Evolutionary conservation across 495 filamentous ascomycete genomes (phyloP), one percentile per base, ranked within the genome.

Genomic region (Geoglossum glabrum): DNA sequence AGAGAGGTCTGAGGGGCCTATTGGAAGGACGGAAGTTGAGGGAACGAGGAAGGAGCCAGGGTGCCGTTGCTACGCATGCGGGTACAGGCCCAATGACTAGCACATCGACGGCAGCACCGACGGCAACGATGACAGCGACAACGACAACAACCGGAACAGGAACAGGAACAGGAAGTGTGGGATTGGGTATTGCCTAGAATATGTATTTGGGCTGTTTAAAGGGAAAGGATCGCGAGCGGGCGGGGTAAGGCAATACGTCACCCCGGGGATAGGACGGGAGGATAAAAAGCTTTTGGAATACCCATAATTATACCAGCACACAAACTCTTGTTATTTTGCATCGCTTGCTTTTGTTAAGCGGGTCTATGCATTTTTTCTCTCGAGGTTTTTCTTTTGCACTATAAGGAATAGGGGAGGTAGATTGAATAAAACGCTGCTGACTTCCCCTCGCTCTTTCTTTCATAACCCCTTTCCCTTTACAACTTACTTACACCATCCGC

Each of bases 21-120:
- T 95, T 97, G 92, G 92, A 98, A 69, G 92, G 92, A 15, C 73
- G 92, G 36, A 76, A 90, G 56, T 80, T 95, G 73, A 73, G 92
- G 54, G 90, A 92, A 63, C 68, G 84, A 28, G 80, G 75, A 9
- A 66, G 66, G 51, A 68, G 54, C 28, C 23, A 31, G 33, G 54
- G 33, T 28, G 51, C 33, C 33, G 15, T 28, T 3, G 51, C 23
- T 40, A 43, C 33, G 21, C 30, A 43, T 40, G 17, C 33, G 23
- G 10, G 49, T 52, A 19, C 11, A 0, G n/a, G 15, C 17, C 17
- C 54, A 7, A 17, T 38, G 3, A n/a, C 54, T 8, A 33, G 30
- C 1, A 21, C 54, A 5, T 17, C 54, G 40, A 38, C 56, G 38
- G 30, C 36, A 15, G 55, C 38, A 54, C 47, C 30, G 11, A 11